Conservation (phyloP, 495 filamentous ascomycete genomes). For the Aspergillus bridgeri region DNA sequence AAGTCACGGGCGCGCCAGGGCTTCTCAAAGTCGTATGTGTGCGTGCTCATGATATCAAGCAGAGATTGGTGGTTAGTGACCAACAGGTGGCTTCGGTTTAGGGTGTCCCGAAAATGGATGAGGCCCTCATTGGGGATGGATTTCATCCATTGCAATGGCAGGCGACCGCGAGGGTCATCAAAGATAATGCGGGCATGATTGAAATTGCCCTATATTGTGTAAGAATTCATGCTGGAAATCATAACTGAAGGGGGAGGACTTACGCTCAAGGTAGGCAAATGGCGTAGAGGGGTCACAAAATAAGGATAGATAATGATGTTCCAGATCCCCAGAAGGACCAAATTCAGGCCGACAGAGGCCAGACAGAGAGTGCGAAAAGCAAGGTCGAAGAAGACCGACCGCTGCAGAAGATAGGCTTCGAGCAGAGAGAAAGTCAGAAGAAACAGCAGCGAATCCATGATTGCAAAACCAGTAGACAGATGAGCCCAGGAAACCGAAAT, state of each 20-base stretch:
- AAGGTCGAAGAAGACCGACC: constrained; percentile 24
- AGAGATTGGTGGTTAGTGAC: constrained; percentile 45
- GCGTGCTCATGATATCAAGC: constrained; percentile 54
- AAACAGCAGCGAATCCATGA: constrained; percentile 16
- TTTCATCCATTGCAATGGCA: constrained; percentile 65
- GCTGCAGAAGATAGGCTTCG: constrained; percentile 32
- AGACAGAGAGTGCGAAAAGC: constrained; percentile 23
- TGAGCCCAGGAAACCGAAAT: neutral
- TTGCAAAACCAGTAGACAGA: neutral
- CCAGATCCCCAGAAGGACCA: constrained; percentile 39
- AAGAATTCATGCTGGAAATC: too few species aligned
- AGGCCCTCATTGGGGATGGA: constrained; percentile 80
- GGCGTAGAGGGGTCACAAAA: constrained; percentile 65
- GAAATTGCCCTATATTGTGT: constrained; percentile 37
- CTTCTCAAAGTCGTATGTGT: constrained; percentile 53
- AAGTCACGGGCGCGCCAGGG: constrained; percentile 43
- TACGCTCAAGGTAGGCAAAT: constrained; percentile 58
- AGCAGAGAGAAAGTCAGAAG: constrained; percentile 24
- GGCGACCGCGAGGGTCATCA: constrained; percentile 55
- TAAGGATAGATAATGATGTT: constrained; percentile 63
- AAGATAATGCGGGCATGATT: constrained; percentile 58
- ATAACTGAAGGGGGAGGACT: too few species aligned
- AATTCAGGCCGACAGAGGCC: constrained; percentile 23
- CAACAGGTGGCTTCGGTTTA: constrained; percentile 33
- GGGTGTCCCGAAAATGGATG: constrained; percentile 63